Evolutionary conservation across 805 yeast species (phyloP), one percentile per base, ranked within the genome.

Genomic region (Sugiyamaella smithiae): DNA sequence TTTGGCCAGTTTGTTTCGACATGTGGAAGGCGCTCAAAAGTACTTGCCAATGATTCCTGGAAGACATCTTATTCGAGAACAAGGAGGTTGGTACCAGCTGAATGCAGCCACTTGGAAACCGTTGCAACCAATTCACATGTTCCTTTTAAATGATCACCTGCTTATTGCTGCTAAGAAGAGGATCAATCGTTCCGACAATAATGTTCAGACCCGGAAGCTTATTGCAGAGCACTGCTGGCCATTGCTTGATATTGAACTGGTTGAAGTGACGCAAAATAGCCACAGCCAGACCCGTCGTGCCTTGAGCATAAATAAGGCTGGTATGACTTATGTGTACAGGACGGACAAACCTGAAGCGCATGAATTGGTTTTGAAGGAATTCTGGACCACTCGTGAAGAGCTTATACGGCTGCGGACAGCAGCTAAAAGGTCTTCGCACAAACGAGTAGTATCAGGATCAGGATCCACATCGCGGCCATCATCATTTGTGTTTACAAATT

Each of bases 1-100:
- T 60, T 70, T 89, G 60, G 78, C 77, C 47, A 75, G 79, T 6
- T 67, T 89, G 45, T 88, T 84, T 65, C 81, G 81, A 57, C 88
- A 85, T 54, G 95, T 90, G 12, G 96, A 90, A 55, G 95, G 96
- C n/a, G 89, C 95, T 0, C 90, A 86, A 57, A 85, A 85, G 59
- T 79, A 76, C 51, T 72, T 89, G 32, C 85, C 88, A 17, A 80
- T 86, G 1, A 64, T 78, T 5, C 88, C 90, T 0, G 93, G 90
- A 2, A 75, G 96, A 43, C 96, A 88, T 64, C 78, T 89, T 1
- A 68, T 88, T 16, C 77, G 81, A 7, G 93, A 89, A 58, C 81
- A 88, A 62, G 84, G 85, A 2, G 76, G 89, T 43, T 90, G 97
- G 97, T 80, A 77, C 50, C 96, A 89, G 65, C 69, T 90, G 51